Base-by-base conservation (phyloP, 2,329 filamentous ascomycete species). In the Myriangium duriaei region DNA sequence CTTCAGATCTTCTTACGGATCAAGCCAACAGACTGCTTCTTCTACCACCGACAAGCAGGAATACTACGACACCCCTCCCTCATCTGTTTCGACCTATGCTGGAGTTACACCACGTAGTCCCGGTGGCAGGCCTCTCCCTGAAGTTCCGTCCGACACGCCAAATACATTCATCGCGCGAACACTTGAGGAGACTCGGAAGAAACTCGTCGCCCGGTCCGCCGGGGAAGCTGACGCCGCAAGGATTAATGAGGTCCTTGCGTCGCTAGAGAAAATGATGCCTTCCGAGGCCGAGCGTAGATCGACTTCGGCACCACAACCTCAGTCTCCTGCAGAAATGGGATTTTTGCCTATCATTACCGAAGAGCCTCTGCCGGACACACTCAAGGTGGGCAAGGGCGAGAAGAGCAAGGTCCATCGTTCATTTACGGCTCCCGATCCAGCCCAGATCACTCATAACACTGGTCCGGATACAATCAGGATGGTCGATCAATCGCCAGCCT, bases 1-100 rank as follows among this genome's bases (percentile, higher is more conserved):
- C 63, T 87, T 84, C 52, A 76, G 80, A 48, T 69, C 63, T 39
- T 79, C 68, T 1, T 58, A 70, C 14, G 65, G 65, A 31, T 70
- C 71, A 2, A 73, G 66, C 35, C 57, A 66, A 1, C 42, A 43
- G 6, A 44, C 45, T 3, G 28, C 41, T 13, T 48, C 49, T 16
- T 59, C 61, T 12, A 51, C 54, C 3, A 61, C 62, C 5, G 59
- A 58, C 6, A 61, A 55, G 40, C 54, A 55, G 16, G 56, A 49
- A 29, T 53, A 55, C 9, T 61, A 59, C 18, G 65, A 72, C 24
- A 73, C 72, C 2, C 71, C 72, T 17, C 64, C 67, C 4, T 69
- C 65, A 3, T 68, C 63, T 4, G 56, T 66, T 18, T 63, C 63
- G 34, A 38, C n/a, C 37, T 38, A 24, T 39, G 42, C 10, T 52